Evolutionary conservation across 208 protist species (phyloP), one percentile per base, ranked within the genome.

Genomic region (Crithidia sp.): DNA sequence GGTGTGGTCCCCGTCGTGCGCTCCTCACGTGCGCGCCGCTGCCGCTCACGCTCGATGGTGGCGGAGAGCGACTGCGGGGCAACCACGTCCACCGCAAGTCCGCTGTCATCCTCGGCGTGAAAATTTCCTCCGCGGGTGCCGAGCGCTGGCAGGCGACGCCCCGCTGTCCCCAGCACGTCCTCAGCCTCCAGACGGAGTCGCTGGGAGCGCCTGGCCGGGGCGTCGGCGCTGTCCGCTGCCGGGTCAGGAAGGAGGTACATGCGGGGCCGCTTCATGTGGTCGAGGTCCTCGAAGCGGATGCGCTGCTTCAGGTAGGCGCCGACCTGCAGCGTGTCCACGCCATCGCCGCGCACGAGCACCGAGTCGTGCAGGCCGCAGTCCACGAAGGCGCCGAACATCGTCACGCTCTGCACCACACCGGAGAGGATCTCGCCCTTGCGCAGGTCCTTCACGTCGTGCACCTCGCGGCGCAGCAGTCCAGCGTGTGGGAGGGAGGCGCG

Each of bases 351-450:
- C 70, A 96, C 78, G 17, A 96, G 81, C 13, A 93, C 83, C 7
- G 79, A 66, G 49, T 95, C 80, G 77, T 93, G 89, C 71, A 96
- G 67, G 17, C 92, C 92, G 57, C 83, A 89, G 79, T 96, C 89
- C 7, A 96, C 88, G 77, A 96, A 96, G 2, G 81, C 90, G 14
- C 92, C 92, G 70, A 96, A 96, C 52, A 89, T 86, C 10, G 88
- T 94, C 9, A 96, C 86, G 71, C 78, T 90, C 57, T 82, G 74
- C 43, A 96, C 86, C 5, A 94, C 76, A 28, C 92, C 92, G 16
- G 63, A 72, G 37, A 96, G 72, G 9, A 71, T 60, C 13, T 92
- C 77, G 36, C 92, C 92, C 5, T 57, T 37, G 57, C 79, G 74
- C 5, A 95, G 71, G 47, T 91, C 78, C 12, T 63, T 59, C 56